Percentiles rank a stretch among this genome's conserved stretches.
Conservation (phyloP, 2,329 filamentous ascomycete species). For the Thelonectria discophora region DNA sequence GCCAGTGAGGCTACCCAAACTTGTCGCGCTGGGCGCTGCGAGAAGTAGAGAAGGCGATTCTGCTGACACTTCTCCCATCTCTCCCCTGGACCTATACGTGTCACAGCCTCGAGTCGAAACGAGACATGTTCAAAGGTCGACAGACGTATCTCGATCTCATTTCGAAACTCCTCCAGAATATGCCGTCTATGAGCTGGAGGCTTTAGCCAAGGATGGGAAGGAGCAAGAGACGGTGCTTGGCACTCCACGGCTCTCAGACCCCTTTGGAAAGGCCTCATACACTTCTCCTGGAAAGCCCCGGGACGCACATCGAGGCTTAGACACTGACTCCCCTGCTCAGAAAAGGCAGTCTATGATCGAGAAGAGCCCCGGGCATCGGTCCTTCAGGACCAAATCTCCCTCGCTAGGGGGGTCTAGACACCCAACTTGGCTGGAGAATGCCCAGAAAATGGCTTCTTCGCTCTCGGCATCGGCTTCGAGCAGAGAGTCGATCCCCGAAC, state of each 20-base stretch:
- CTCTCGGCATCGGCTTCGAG: slow-evolving; percentile 29
- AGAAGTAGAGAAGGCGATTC: neutral
- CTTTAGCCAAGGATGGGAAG: neutral
- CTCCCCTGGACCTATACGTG: neutral
- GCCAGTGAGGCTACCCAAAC: slow-evolving; percentile 18
- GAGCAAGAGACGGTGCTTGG: neutral
- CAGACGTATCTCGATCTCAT: slow-evolving; percentile 8
- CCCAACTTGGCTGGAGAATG: slow-evolving; percentile 35
- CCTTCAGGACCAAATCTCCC: neutral
- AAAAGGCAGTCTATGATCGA: slow-evolving; percentile 8
- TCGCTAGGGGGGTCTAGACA: neutral
- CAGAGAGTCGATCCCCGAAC: slow-evolving; percentile 7
- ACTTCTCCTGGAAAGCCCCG: neutral
- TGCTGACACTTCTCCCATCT: neutral
- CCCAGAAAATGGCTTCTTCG: slow-evolving; percentile 38
- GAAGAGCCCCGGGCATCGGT: neutral
- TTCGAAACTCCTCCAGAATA: slow-evolving; percentile 22
- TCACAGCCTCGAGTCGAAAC: neutral
- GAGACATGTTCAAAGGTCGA: slow-evolving; percentile 3
- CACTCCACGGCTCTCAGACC: neutral
- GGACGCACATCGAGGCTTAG: neutral
- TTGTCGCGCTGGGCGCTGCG: neutral
- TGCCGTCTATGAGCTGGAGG: neutral
- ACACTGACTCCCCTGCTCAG: slow-evolving; percentile 3
- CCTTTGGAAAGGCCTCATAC: neutral